Percentiles rank a stretch among this genome's conserved stretches.
Conservation (phyloP, 1,284 basidiomycete species). For the Cryptococcus sp. region DNA sequence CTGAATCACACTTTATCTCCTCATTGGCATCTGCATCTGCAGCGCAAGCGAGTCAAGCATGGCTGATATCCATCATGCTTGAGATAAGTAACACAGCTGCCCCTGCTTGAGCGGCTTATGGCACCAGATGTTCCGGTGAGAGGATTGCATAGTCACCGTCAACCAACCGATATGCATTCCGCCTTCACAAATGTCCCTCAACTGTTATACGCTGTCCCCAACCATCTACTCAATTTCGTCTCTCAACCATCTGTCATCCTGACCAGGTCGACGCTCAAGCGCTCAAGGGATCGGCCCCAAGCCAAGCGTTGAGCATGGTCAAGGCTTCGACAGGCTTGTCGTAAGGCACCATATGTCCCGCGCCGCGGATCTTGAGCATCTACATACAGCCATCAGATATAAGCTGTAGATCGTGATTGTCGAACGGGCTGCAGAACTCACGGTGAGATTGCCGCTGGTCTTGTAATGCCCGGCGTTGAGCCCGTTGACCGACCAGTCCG, state of each 20-base stretch:
- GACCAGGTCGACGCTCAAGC: neutral
- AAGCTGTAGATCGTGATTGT: neutral
- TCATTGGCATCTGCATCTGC: neutral
- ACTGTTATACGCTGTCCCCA: too few species aligned
- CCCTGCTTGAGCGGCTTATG: too few species aligned
- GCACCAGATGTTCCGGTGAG: too few species aligned
- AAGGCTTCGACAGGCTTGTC: constrained; percentile 53
- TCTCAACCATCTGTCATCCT: neutral
- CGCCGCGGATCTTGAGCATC: constrained; percentile 43
- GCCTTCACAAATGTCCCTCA: too few species aligned
- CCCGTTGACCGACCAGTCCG: constrained; percentile 58
- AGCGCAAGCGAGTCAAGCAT: too few species aligned
- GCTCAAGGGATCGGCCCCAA: constrained; percentile 25
- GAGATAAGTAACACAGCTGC: too few species aligned
- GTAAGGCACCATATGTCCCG: constrained; percentile 54
- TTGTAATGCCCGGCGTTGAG: constrained; percentile 61
- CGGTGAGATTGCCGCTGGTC: constrained; percentile 63
- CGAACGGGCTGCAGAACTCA: constrained; percentile 46
- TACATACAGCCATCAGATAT: constrained; percentile 5
- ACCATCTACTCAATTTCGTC: too few species aligned
- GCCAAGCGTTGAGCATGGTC: constrained; percentile 51
- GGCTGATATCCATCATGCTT: too few species aligned
- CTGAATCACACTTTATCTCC: neutral
- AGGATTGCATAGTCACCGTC: too few species aligned
- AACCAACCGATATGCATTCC: too few species aligned